Base-by-base conservation (phyloP, 2,329 filamentous ascomycete species). In the Colletotrichum sublineola region DNA sequence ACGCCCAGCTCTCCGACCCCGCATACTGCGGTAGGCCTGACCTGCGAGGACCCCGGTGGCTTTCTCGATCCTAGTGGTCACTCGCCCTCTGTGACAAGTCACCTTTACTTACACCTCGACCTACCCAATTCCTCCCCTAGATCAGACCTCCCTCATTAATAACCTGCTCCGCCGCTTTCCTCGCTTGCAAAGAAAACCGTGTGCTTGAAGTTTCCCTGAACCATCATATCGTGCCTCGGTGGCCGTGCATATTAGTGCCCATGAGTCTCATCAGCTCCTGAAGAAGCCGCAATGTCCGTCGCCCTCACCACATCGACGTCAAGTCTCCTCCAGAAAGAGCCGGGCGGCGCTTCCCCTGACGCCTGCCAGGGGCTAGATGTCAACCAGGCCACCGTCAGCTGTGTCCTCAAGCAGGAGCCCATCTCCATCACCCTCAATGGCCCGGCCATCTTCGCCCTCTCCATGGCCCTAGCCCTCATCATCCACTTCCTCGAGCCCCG, bases 391-490 rank as follows among this genome's bases (percentile, higher is more conserved):
- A 83, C 73, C 42, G 74, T 42, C 40, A 67, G 36, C 42, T 74
- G 44, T 50, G 60, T 77, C 42, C 76, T 87, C 73, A 83, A 83
- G 44, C 86, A 89, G 77, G 83, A 85, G 74, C 83, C 87, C 56
- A 81, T 89, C 67, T 85, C 84, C 52, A 77, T 90, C 64, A 89
- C 88, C 0, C 84, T 91, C 18, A 83, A 88, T 66, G 86, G 85
- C 48, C 78, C 82, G 9, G 81, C 84, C 75, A 84, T 90, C 71
- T 83, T 88, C 64, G 77, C 81, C 52, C 77, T 84, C 14, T 80
- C 86, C 6, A 70, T 86, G 38, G 75, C 82, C 29, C 82, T 91
- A 68, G 84, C 89, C 50, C 74, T 86, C 44, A 83, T 85, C 74
- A 86, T 90, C 76, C 86, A 89, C 75, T 84, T 87, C 68, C 75